A percentile compares a stretch with the other conserved stretches of the same genome.
These are phyloP conservation scores for Arthroderma sp. DNA, from an alignment of 2,329 filamentous ascomycete genomes.

Conservation along the genomic window DNA sequence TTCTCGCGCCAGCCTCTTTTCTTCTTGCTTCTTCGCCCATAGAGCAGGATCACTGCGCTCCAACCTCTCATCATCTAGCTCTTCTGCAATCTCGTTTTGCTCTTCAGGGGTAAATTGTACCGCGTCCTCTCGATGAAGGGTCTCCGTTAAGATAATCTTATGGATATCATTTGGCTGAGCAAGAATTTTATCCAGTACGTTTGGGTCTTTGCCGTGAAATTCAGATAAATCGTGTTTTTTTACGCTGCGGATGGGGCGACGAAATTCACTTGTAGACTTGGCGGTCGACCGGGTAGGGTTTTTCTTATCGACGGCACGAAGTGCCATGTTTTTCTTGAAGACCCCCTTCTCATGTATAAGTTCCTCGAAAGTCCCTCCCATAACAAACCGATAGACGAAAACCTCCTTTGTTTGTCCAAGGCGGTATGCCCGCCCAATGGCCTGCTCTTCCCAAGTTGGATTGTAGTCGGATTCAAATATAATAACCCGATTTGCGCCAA, in stretches of 20 bases:
- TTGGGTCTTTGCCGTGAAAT: constrained; percentile 47
- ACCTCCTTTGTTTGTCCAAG: constrained; percentile 71
- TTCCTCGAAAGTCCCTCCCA: constrained; percentile 69
- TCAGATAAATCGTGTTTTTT: constrained; percentile 40
- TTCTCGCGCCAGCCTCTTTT: constrained; percentile 7
- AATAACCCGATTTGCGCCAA: constrained; percentile 71
- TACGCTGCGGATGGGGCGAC: constrained; percentile 47
- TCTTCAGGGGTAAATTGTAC: constrained; percentile 49
- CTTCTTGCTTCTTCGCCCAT: constrained; percentile 19
- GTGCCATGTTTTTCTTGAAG: constrained; percentile 72
- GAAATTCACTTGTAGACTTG: constrained; percentile 42
- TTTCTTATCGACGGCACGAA: constrained; percentile 71
- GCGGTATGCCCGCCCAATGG: constrained; percentile 73
- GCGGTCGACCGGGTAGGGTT: constrained; percentile 57
- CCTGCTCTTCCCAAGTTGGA: constrained; percentile 71
- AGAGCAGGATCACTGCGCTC: constrained; percentile 28
- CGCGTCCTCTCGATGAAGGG: constrained; percentile 58
- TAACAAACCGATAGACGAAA: constrained; percentile 70
- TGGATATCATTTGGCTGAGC: constrained; percentile 20
- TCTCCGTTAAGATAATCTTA: constrained; percentile 54
- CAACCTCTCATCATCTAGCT: constrained; percentile 32
- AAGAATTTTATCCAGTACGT: constrained; percentile 48
- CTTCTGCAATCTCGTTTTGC: constrained; percentile 40
- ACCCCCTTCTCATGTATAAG: constrained; percentile 59
- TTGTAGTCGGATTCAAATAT: constrained; percentile 78